Evolutionary conservation across 306 rosid genomes (phyloP).

Genomic region (Pueraria montana): DNA sequence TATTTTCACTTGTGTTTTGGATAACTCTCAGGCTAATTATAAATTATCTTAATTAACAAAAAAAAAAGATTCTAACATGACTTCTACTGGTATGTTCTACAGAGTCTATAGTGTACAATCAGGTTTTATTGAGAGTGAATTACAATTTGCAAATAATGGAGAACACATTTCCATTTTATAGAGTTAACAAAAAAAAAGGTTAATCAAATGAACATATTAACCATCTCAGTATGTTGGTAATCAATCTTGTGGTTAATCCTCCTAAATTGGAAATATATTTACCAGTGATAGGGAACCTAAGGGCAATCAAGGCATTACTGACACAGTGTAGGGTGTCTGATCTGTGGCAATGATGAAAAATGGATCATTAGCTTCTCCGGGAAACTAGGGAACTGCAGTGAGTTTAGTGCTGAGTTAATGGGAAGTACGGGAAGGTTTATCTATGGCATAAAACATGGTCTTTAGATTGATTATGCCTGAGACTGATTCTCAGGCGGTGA

Average conservation of each 20-base stretch:
- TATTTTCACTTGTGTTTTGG: not conserved
- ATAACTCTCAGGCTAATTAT: not conserved
- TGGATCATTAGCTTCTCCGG: constrained; percentile 6
- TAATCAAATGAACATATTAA: not conserved
- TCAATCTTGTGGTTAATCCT: constrained; percentile 6
- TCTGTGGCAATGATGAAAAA: too few species aligned
- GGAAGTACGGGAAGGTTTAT: not conserved
- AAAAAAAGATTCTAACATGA: not conserved
- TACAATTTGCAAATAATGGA: not conserved
- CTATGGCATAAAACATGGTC: not conserved
- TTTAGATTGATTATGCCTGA: constrained; percentile 17
- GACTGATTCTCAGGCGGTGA: constrained; percentile 13
- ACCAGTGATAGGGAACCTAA: not conserved
- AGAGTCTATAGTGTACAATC: not conserved
- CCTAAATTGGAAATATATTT: not conserved
- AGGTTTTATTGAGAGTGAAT: constrained; percentile 1
- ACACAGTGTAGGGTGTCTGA: not conserved
- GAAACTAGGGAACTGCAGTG: not conserved
- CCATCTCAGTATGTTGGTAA: not conserved
- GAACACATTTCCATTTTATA: not conserved
- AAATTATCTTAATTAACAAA: not conserved
- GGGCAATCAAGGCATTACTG: constrained; percentile 11
- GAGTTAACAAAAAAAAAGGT: not conserved
- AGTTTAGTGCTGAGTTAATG: not conserved
- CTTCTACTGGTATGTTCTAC: constrained; percentile 5